Conservation (phyloP, 2,329 filamentous ascomycete species). For the Aureobasidium sp. region DNA sequence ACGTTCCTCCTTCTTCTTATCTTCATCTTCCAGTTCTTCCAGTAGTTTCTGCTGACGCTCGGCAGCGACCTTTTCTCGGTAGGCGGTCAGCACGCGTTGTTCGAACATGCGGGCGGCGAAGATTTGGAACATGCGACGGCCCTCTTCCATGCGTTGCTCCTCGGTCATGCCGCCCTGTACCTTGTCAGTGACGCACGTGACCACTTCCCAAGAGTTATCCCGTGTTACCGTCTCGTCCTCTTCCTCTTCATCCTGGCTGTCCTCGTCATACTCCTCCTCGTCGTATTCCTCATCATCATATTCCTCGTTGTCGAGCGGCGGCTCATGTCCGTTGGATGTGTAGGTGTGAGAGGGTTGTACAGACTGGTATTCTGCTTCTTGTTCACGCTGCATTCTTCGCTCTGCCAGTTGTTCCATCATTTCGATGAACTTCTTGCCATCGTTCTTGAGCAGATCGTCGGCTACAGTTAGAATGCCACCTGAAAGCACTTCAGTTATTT, state of each 20-base stretch:
- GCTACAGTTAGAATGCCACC: constrained; percentile 97
- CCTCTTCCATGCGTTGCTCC: constrained; percentile 98
- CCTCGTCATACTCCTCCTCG: constrained; percentile 57
- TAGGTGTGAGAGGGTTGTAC: constrained; percentile 49
- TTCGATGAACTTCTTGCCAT: constrained; percentile 98
- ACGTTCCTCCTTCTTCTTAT: constrained; percentile 64
- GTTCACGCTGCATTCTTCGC: constrained; percentile 92
- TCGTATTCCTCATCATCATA: constrained; percentile 72
- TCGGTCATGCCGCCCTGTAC: constrained; percentile 78
- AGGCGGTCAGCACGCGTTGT: constrained; percentile 91
- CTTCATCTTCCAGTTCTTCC: constrained; percentile 84
- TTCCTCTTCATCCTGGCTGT: constrained; percentile 52
- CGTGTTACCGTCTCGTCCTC: constrained; percentile 55
- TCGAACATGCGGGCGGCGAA: constrained; percentile 99
- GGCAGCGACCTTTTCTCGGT: constrained; percentile 90
- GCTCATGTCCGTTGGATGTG: constrained; percentile 53
- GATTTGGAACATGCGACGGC: constrained; percentile 97
- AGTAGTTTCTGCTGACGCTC: constrained; percentile 87
- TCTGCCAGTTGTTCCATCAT: constrained; percentile 99
- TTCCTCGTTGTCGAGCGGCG: constrained; percentile 65
- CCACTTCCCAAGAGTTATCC: constrained; percentile 16
- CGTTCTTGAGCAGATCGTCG: constrained; percentile 96
- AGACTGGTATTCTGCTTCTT: constrained; percentile 69
- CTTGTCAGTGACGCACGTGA: constrained; percentile 10
- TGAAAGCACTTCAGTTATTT: constrained; percentile 37